These are phyloP conservation scores for Hebeloma cylindrosporum DNA, from an alignment of 768 basidiomycete genomes.

Conservation along the genomic window DNA sequence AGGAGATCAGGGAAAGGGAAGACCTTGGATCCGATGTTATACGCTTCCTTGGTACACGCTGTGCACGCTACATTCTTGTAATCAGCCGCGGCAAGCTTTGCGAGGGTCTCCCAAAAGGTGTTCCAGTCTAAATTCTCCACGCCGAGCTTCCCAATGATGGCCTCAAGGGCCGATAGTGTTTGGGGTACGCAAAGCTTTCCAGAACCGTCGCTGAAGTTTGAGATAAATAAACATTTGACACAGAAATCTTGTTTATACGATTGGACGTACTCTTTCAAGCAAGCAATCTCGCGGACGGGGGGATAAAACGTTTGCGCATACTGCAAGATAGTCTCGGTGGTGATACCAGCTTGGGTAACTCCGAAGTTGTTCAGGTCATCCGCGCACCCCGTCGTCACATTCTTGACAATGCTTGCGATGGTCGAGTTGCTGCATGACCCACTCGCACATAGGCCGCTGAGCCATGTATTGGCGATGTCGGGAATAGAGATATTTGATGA, in stretches of 20 bases:
- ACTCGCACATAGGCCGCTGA: conserved; percentile 50
- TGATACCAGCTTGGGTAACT: conserved; percentile 17
- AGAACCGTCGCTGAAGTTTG: conserved; percentile 14
- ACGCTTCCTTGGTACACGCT: conserved; percentile 46
- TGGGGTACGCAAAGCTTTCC: conserved; percentile 53
- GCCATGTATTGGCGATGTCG: conserved; percentile 54
- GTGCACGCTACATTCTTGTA: conserved; percentile 41
- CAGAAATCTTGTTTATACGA: too few relatives aligned
- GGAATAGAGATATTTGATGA: conserved; percentile 39
- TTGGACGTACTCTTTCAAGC: conserved; percentile 51
- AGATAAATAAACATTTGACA: too few relatives aligned
- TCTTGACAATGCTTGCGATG: conserved; percentile 49
- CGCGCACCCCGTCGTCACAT: conserved; percentile 46
- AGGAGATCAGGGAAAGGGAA: conserved; percentile 32
- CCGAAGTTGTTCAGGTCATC: conserved; percentile 34
- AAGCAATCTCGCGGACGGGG: conserved; percentile 45
- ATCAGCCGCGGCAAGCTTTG: conserved; percentile 27
- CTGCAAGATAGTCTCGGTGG: conserved; percentile 12
- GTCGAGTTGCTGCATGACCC: conserved; percentile 57
- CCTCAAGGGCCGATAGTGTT: conserved; percentile 46
- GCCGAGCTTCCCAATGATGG: conserved; percentile 31
- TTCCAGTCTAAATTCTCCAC: conserved; percentile 25
- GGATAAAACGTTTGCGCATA: conserved; percentile 47
- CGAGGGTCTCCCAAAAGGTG: conserved; percentile 20
- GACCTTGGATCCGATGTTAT: conserved; percentile 30